Conservation (phyloP, 495 filamentous ascomycete species). For the Trichoderma virens region DNA sequence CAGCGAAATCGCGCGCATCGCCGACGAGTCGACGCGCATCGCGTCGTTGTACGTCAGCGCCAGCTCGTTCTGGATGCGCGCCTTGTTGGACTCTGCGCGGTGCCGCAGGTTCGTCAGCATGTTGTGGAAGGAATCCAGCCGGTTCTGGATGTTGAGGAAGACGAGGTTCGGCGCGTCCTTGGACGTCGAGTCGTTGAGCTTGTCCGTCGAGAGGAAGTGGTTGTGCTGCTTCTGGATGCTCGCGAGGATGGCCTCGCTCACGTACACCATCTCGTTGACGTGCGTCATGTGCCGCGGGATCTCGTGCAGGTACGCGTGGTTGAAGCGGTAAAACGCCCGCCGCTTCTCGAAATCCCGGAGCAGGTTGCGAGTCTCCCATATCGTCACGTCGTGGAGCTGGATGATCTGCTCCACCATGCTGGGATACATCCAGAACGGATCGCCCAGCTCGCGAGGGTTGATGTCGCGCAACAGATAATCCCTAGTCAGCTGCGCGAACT, state of each 20-base stretch:
- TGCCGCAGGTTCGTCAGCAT: slow-evolving; percentile 31
- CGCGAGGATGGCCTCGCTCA: slow-evolving; percentile 29
- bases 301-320: slow-evolving; percentile 38
- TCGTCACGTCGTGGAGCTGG: slow-evolving; percentile 21
- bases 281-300: slow-evolving; percentile 42
- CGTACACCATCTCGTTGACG: slow-evolving; percentile 36
- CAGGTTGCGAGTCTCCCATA: slow-evolving; percentile 29
- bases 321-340: slow-evolving; percentile 7
- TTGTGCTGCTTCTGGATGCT: slow-evolving; percentile 28
- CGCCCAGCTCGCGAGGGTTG: not conserved
- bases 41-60: not conserved
- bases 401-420: slow-evolving; percentile 19
- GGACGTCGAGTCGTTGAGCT: not conserved
- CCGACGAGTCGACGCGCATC: slow-evolving; percentile 4
- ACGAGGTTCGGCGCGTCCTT: not conserved
- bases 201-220: slow-evolving; percentile 1
- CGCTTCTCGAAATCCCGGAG: slow-evolving; percentile 21
- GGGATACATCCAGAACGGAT: slow-evolving; percentile 23
- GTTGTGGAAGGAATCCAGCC: slow-evolving; percentile 27
- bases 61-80: slow-evolving; percentile 19
- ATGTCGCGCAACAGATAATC: not conserved
- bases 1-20: slow-evolving; percentile 29
- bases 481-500: slow-evolving; percentile 12
- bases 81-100: slow-evolving; percentile 33
- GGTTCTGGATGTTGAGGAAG: slow-evolving; percentile 13